These are phyloP conservation scores for Pichia deserticola DNA, from an alignment of 805 yeast species.

Conservation along the genomic window DNA sequence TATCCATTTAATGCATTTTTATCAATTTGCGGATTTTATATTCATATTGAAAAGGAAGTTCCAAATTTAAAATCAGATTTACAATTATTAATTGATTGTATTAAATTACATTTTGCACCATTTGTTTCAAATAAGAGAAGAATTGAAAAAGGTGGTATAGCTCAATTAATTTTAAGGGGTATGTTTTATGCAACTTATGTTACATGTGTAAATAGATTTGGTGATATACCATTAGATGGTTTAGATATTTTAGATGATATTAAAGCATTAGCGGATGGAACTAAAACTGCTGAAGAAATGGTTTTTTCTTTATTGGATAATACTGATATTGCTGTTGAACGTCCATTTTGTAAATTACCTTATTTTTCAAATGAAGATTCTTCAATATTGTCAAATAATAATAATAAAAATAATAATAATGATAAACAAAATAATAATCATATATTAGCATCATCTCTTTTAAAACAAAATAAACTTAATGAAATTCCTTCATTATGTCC, in stretches of 20 bases:
- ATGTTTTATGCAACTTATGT: slow-evolving; percentile 18
- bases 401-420: not conserved
- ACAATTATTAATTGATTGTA: slow-evolving; percentile 16
- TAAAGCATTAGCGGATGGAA: not conserved
- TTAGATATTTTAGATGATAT: slow-evolving; percentile 4
- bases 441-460: too few relatives aligned
- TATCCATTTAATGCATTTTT: slow-evolving; percentile 28
- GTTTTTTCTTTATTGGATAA: not conserved
- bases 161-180: slow-evolving; percentile 15
- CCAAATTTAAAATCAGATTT: slow-evolving; percentile 17
- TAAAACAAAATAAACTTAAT: not conserved
- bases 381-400: not conserved
- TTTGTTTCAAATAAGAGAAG: slow-evolving; percentile 6
- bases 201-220: slow-evolving; percentile 5
- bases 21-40: slow-evolving; percentile 21
- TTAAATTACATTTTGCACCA: slow-evolving; percentile 14
- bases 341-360: slow-evolving; percentile 3
- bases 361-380: not conserved
- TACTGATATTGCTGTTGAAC: not conserved
- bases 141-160: slow-evolving; percentile 14
- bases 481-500: not conserved
- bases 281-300: not conserved
- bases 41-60: slow-evolving; percentile 15
- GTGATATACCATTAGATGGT: not conserved
- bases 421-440: not conserved